These are phyloP conservation scores for Wickerhamomyces canadensis DNA, from an alignment of 805 yeast genomes.

Conservation along the genomic window DNA sequence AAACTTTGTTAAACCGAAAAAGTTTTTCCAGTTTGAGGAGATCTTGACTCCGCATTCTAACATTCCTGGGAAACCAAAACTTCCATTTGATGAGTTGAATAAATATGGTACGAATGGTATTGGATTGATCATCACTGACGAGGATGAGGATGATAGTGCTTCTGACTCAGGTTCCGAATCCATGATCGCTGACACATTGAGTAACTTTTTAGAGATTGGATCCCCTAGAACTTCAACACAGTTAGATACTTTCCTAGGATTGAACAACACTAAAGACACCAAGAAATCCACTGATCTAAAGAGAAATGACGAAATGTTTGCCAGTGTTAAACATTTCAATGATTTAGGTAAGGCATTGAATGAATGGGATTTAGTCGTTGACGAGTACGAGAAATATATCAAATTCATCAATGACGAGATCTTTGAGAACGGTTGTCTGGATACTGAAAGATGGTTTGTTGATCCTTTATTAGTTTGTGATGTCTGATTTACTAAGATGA, in stretches of 20 bases:
- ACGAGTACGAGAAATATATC: conserved; percentile 6
- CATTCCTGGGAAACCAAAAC: conserved; percentile 2
- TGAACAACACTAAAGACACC: too few species aligned
- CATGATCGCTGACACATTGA: conserved; percentile 7
- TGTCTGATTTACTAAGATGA: conserved; percentile 9
- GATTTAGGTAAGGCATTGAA: conserved; percentile 42
- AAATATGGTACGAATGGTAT: not conserved
- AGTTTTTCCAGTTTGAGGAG: not conserved
- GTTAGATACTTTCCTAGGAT: not conserved
- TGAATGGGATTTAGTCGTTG: conserved; percentile 45
- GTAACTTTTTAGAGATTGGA: not conserved
- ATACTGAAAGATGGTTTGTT: conserved; percentile 4
- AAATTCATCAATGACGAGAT: conserved; percentile 2
- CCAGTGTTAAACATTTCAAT: conserved; percentile 19
- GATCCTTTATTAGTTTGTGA: conserved; percentile 14
- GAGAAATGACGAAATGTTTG: not conserved
- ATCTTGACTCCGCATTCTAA: not conserved
- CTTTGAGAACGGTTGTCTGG: not conserved
- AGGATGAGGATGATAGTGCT: not conserved
- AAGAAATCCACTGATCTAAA: too few species aligned
- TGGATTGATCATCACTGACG: not conserved
- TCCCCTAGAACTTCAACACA: not conserved
- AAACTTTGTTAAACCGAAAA: not conserved
- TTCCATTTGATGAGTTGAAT: conserved; percentile 11
- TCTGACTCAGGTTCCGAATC: conserved; percentile 3